Base-by-base conservation (phyloP, 2,329 filamentous ascomycete species). In the Penicillium sp. region DNA sequence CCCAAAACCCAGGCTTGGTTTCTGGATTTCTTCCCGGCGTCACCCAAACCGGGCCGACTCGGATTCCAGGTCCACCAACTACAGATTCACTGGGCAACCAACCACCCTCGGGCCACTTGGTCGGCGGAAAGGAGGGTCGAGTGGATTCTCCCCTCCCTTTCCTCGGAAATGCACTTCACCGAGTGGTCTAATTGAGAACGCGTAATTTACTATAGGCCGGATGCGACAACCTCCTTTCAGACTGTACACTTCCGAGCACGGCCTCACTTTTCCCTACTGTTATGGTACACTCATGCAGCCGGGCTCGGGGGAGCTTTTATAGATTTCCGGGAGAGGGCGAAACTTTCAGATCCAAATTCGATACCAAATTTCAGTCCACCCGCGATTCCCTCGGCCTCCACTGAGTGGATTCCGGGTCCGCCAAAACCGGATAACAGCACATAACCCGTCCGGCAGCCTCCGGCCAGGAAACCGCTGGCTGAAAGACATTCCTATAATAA, bases 41-140 rank as follows among this genome's bases (percentile, higher is more conserved):
- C 41, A 36, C 46, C 56, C 47, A 58, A 57, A 57, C 51, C 57
- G 57, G 57, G 56, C 57, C 57, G 57, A 59, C 42, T 59, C 57
- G 57, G 57, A 59, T 58, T 58, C 49, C 49, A 56, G 49, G 39
- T 49, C 56, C 56, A 58, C 57, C 50, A 58, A 40, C 44, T 40
- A 49, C 42, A 37, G 47, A 46, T 39, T 57, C 40, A 59, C 55
- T 58, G 57, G 57, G 51, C 55, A 55, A 57, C 55, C 51, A 45
- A 26, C 24, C 7, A 7, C 11, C 22, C 36, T 16, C 36, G 20
- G 22, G 20, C 27, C 26, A 31, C 40, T 44, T 36, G 20, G 42
- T 40, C 52, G 48, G 51, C 29, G 49, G 47, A 54, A 56, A 49
- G 55, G 49, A 48, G 51, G 22, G 40, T 26, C 10, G 26, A 11